Evolutionary conservation across 139 green algal genomes (phyloP), one percentile per base, ranked within the genome.

Genomic region (Ettlia oleoabundans): DNA sequence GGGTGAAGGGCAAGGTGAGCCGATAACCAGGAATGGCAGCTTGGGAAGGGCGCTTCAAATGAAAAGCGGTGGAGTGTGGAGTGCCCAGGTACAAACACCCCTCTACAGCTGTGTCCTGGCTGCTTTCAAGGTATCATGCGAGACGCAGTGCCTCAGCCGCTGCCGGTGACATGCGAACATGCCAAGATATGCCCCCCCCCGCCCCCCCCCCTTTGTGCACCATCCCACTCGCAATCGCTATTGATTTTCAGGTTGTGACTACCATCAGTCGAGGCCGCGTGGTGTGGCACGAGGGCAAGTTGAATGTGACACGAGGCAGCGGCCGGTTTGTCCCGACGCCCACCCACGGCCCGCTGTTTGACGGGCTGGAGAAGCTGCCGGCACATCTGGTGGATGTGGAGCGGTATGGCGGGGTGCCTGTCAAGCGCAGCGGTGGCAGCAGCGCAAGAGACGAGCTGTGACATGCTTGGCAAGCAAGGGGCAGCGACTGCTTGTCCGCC

Each of bases 191-290:
- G n/a, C n/a, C n/a, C n/a, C n/a, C n/a, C n/a, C n/a, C n/a, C n/a
- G n/a, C n/a, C n/a, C n/a, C n/a, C n/a, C n/a, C n/a, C n/a, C n/a
- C n/a, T n/a, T n/a, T n/a, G n/a, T n/a, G n/a, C n/a, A n/a, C n/a
- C n/a, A n/a, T n/a, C n/a, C n/a, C n/a, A n/a, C n/a, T n/a, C n/a
- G n/a, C n/a, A n/a, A n/a, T n/a, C n/a, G n/a, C n/a, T n/a, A n/a
- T n/a, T n/a, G n/a, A n/a, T n/a, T n/a, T n/a, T n/a, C 63, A 96
- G 85, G 95, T 99, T 47, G 82, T 92, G 10, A 89, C 83, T 10
- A 99, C 96, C 4, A 93, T 99, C 69, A 97, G 93, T 84, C 87
- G 93, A 13, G 96, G 96, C 6, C 88, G 89, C 2, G 43, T 99
- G 35, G 93, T 98, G 42, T 99, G 92, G 92, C 61, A 97, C 28